These are phyloP conservation scores for Babesia ovis DNA, from an alignment of 169 alveolate species.

Conservation along the genomic window DNA sequence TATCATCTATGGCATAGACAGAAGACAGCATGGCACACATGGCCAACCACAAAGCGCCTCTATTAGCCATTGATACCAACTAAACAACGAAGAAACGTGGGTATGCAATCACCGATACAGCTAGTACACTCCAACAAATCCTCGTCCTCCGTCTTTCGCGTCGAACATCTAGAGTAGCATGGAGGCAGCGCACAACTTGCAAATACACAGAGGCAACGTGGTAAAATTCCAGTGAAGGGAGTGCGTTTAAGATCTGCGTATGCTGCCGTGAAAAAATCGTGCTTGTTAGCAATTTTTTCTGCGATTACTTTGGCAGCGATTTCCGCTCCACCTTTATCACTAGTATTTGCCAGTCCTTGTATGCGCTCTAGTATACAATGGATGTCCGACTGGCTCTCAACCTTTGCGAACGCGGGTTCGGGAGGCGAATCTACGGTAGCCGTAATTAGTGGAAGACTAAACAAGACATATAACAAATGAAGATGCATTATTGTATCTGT, in stretches of 20 bases:
- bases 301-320: conserved; percentile 28
- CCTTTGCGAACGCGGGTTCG: conserved; percentile 7
- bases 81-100: conserved; percentile 56
- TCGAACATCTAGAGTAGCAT: conserved; percentile 35
- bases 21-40: conserved; percentile 6
- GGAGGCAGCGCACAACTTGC: conserved; percentile 38
- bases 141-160: not conserved
- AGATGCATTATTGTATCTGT: conserved; percentile 18
- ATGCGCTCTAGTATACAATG: conserved; percentile 1
- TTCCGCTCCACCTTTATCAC: conserved; percentile 39
- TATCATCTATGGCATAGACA: not conserved
- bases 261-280: conserved; percentile 8
- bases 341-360: not conserved
- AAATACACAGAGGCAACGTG: conserved; percentile 53
- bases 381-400: not conserved
- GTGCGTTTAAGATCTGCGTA: conserved; percentile 34
- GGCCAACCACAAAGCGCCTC: not conserved
- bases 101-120: conserved; percentile 64
- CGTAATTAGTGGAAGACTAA: conserved; percentile 3
- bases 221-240: conserved; percentile 38
- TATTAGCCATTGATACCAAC: conserved; percentile 48
- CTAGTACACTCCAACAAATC: conserved; percentile 40
- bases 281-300: conserved; percentile 2
- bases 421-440: not conserved
- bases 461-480: not conserved